Conservation (phyloP, 2,329 filamentous ascomycete species). For the Colletotrichum echinochloae region DNA sequence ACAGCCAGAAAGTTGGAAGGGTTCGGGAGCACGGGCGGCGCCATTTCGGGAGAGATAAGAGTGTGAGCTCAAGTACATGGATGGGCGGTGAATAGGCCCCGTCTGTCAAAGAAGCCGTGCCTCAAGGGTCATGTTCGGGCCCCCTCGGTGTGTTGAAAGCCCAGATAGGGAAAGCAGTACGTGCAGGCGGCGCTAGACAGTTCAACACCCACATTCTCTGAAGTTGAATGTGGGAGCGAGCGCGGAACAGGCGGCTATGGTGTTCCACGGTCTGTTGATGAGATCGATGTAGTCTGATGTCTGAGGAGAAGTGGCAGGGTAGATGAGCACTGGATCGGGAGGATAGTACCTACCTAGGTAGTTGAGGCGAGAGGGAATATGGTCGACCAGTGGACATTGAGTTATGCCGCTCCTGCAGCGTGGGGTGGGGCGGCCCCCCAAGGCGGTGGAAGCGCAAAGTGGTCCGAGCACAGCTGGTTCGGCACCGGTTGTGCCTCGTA, state of each 20-base stretch:
- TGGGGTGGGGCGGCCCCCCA: background rate
- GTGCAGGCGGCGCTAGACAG: background rate
- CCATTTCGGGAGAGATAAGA: conserved; percentile 51
- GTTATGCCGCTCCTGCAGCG: background rate
- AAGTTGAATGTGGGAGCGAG: background rate
- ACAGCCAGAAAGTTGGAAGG: conserved; percentile 74
- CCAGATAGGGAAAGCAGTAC: background rate
- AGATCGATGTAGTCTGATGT: conserved; percentile 11
- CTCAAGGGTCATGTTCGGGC: conserved; percentile 12
- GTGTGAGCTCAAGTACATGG: background rate
- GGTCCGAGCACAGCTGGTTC: conserved; percentile 23
- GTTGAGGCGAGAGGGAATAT: background rate
- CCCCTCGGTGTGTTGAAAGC: background rate
- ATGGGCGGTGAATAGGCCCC: background rate
- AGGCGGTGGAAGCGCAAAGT: conserved; percentile 8
- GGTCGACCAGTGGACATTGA: conserved; percentile 17
- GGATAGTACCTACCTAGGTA: no score
- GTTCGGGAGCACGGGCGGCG: conserved; percentile 62
- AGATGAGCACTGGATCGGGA: background rate
- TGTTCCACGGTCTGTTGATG: background rate
- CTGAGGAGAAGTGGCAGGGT: background rate
- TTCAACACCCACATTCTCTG: conserved; percentile 11
- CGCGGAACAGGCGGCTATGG: conserved; percentile 4
- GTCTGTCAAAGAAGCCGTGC: conserved; percentile 9
- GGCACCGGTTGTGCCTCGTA: background rate